Base-by-base conservation (phyloP, 116 monocot genomes). In the Trichopus zeylanicus region DNA sequence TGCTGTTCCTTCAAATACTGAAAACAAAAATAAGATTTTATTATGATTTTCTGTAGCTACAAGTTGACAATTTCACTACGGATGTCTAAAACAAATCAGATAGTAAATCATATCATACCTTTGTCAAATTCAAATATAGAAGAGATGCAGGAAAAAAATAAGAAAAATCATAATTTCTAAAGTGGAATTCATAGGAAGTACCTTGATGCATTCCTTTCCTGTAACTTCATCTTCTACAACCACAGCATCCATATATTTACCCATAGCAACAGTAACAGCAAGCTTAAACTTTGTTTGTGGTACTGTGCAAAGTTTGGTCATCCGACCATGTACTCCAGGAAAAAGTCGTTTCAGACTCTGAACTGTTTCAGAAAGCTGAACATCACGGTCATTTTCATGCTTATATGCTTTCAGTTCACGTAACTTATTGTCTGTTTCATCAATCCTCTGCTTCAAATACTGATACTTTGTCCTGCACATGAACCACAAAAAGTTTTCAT, bases 131-230 rank as follows among this genome's bases (percentile, higher is more conserved):
- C 4, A 15, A 42, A n/a, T 42, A 42, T 42, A 8, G 32, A 33
- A 42, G 42, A 42, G n/a, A n/a, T n/a, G n/a, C n/a, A 42, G 42
- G 18, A 42, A 42, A 42, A n/a, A 13, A 18, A 13, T 16, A n/a
- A 42, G 42, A 42, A 47, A 31, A 5, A 8, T 1, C 29, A 56
- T 20, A 29, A 34, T 29, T 2, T 54, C 27, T 12, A 28, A 54
- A 54, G 3, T 9, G 46, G 27, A 67, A n/a, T 21, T 24, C 13
- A 28, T 13, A 23, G 32, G 24, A 18, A 25, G 26, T 70, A 91
- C 97, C 88, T 91, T 91, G 48, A 98, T 98, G 74, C 97, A 98
- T 73, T 98, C 97, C 70, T 98, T 98, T 67, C 97, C 97, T 51
- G 87, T 87, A 57, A 64, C 65, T 66, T 98, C 97, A 76, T 98